Evolutionary conservation across 192 early-diverging fungal species (phyloP).

Genomic region (Mortierella claussenii): DNA sequence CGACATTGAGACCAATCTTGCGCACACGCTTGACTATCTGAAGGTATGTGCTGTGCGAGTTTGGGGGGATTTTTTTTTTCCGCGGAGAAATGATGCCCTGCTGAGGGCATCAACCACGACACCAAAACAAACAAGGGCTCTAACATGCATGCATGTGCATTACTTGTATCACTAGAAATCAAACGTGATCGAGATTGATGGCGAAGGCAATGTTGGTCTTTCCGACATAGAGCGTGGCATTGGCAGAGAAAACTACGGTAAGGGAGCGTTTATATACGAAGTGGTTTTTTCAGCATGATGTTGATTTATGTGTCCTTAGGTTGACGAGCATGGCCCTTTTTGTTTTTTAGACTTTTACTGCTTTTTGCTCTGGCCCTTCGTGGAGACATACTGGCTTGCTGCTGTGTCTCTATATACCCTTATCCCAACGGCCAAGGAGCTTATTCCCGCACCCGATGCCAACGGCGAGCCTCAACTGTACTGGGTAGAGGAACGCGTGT

Average conservation of each 20-base stretch:
- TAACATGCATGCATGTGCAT: not conserved
- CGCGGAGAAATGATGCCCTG: not conserved
- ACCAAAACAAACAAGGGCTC: too few relatives aligned
- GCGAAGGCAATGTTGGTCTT: slow-evolving; percentile 60
- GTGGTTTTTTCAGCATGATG: too few relatives aligned
- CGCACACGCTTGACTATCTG: slow-evolving; percentile 69
- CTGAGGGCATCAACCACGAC: too few relatives aligned
- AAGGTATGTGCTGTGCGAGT: slow-evolving; percentile 35
- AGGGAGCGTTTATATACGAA: too few relatives aligned
- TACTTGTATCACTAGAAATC: slow-evolving; percentile 38
- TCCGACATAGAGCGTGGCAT: slow-evolving; percentile 61
- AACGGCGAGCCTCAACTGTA: slow-evolving; percentile 52
- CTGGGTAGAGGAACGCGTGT: slow-evolving; percentile 80
- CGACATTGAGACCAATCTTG: slow-evolving; percentile 73
- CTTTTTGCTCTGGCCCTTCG: slow-evolving; percentile 89
- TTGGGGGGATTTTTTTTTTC: too few relatives aligned
- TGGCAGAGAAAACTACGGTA: slow-evolving; percentile 74
- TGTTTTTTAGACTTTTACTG: slow-evolving; percentile 75
- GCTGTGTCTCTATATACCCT: slow-evolving; percentile 62
- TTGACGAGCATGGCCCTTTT: not conserved
- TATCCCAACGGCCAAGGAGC: slow-evolving; percentile 11
- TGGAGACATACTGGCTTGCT: slow-evolving; percentile 89
- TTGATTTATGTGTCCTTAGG: too few relatives aligned
- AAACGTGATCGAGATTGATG: slow-evolving; percentile 58
- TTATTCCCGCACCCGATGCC: slow-evolving; percentile 6